Evolutionary conservation across 225 moss, liverwort and hornwort genomes (phyloP).

Genomic region (Straminergon stramineum): DNA sequence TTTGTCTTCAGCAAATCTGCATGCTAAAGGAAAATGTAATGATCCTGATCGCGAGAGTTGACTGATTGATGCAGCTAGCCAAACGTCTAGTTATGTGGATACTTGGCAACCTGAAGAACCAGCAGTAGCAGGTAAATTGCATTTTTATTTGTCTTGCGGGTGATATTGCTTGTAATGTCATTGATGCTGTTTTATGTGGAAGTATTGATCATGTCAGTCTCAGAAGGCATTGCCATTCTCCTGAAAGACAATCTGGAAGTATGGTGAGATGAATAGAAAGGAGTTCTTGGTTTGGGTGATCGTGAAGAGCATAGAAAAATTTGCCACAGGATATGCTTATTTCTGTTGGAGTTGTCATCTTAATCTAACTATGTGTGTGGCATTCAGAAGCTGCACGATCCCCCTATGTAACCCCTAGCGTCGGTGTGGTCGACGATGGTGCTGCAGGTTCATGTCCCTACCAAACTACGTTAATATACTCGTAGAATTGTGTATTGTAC

Average conservation of each 20-base stretch:
- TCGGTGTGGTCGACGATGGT: constrained; percentile 67
- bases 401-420: constrained; percentile 52
- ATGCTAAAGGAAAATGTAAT: background rate
- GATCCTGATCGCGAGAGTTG: constrained; percentile 25
- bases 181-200: background rate
- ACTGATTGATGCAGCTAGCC: constrained; percentile 31
- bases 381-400: constrained; percentile 56
- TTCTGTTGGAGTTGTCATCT: background rate
- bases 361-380: constrained; percentile 24
- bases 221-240: background rate
- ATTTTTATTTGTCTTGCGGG: background rate
- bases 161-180: background rate
- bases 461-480: background rate
- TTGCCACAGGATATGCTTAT: background rate
- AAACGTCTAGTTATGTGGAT: constrained; percentile 36
- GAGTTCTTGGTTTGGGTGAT: background rate
- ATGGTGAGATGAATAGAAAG: background rate
- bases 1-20: background rate
- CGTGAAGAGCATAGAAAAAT: background rate
- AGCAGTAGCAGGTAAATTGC: constrained; percentile 35
- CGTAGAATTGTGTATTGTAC: background rate
- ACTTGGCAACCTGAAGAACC: constrained; percentile 72
- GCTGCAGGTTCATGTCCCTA: constrained; percentile 61
- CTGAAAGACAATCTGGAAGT: background rate
- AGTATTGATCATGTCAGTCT: background rate